Evolutionary conservation across 2,329 filamentous ascomycete species (phyloP), one percentile per base, ranked within the genome.

Genomic region (Dactylellina leptospora): DNA sequence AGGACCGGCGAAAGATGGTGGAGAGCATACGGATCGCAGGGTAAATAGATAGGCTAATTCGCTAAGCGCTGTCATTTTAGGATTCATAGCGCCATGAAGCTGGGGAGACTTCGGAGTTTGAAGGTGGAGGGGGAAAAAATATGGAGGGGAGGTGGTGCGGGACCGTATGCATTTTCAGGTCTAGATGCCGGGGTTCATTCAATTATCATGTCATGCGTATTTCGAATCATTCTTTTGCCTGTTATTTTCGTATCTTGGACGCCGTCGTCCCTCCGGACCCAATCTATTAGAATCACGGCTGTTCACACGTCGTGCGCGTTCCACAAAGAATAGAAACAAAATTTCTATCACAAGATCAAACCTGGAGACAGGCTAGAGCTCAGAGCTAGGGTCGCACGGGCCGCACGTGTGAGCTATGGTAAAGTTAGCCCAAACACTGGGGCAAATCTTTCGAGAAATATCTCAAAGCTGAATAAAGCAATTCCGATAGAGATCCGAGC

Each of bases 91-190:
- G 59, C 59, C 45, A 54, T 63, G 40, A 64, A 59, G 45, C 53
- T 72, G 68, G 68, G 68, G 68, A 72, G 59, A 72, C 68, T 72
- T 72, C 68, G 68, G 68, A 72, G 68, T 72, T 72, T 58, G 47
- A 44, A 64, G 47, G 68, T 72, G 68, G 68, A 72, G 68, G 68
- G 53, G 59, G n/a, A n/a, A n/a, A 48, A 64, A 40, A 11, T 16
- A 40, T 40, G 36, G 13, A n/a, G n/a, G 40, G 8, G 48, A 36
- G 47, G 16, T 13, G 23, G 27, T 47, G 36, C 38, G 61, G 50
- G 60, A 2, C n/a, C n/a, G n/a, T n/a, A n/a, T n/a, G n/a, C n/a
- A n/a, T n/a, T n/a, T n/a, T n/a, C n/a, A 33, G 6, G 30, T 48
- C 22, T 11, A 48, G 23, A 48, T 48, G 42, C 42, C 23, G 20